phyloP scores from a whole-genome alignment of 1,284 basidiomycete species.

The Cutaneotrichosporon sp. region DNA sequence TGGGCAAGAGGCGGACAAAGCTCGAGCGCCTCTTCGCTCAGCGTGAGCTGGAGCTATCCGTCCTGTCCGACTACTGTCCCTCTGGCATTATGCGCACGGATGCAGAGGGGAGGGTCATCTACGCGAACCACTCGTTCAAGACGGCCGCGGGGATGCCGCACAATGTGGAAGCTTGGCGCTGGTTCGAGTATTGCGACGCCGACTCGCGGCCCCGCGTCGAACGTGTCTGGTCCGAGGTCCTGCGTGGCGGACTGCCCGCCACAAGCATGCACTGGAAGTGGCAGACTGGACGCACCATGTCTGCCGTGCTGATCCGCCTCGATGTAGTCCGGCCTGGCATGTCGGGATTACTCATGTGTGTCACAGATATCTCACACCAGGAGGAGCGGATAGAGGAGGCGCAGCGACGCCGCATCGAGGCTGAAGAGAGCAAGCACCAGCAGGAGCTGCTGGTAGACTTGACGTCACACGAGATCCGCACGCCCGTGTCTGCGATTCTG shows the following conservation, averaged over 20 bases:
- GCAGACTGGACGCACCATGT: conserved; percentile 29
- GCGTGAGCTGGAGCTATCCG: conserved; percentile 37
- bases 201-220: conserved; percentile 10
- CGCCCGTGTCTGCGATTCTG: conserved; percentile 44
- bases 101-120: conserved; percentile 23
- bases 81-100: conserved; percentile 38
- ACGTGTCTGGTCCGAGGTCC: neutral
- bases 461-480: conserved; percentile 46
- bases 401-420: conserved; percentile 35
- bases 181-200: conserved; percentile 22
- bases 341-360: conserved; percentile 36
- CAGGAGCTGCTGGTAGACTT: conserved; percentile 47
- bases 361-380: conserved; percentile 39
- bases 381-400: conserved; percentile 38
- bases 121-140: conserved; percentile 38
- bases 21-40: conserved; percentile 38
- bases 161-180: conserved; percentile 5
- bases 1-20: conserved; percentile 40
- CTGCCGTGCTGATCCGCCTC: conserved; percentile 37
- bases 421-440: conserved; percentile 37
- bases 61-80: conserved; percentile 43
- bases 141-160: conserved; percentile 10
- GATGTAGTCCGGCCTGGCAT: conserved; percentile 28
- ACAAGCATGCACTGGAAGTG: conserved; percentile 34
- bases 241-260: conserved; percentile 17